Evolutionary conservation across 179 eudicot species (phyloP).

Genomic region (Sideroxylon spinosum): DNA sequence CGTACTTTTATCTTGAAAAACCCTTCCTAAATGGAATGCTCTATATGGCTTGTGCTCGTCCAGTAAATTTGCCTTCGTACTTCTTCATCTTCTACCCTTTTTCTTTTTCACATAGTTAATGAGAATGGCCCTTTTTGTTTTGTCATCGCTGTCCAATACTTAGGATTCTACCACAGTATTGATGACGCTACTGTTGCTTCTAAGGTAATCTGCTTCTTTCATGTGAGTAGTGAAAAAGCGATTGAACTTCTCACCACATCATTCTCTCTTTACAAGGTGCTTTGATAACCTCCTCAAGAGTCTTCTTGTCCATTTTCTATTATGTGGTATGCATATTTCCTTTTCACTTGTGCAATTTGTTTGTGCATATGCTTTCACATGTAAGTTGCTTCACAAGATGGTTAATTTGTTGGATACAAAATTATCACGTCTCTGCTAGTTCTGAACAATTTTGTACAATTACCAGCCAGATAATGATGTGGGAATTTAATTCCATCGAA

Average conservation of each 20-base stretch:
- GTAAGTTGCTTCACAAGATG: background rate
- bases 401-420: background rate
- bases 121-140: background rate
- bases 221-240: background rate
- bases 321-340: background rate
- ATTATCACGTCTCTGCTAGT: background rate
- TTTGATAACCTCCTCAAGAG: too few relatives aligned
- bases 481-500: too few relatives aligned
- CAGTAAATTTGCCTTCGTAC: background rate
- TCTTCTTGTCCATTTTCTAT: too few relatives aligned
- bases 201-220: background rate
- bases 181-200: background rate
- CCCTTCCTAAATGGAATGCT: background rate
- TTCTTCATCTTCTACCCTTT: background rate
- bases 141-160: background rate
- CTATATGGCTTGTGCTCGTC: background rate
- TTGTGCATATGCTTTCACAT: background rate
- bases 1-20: too few relatives aligned
- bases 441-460: background rate
- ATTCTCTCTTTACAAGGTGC: too few relatives aligned
- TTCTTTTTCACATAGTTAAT: background rate
- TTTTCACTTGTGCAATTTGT: background rate
- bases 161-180: background rate
- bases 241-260: too few relatives aligned
- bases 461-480: background rate